Base-by-base conservation (phyloP, 306 rosid species). In the Macrotyloma uniflorum region DNA sequence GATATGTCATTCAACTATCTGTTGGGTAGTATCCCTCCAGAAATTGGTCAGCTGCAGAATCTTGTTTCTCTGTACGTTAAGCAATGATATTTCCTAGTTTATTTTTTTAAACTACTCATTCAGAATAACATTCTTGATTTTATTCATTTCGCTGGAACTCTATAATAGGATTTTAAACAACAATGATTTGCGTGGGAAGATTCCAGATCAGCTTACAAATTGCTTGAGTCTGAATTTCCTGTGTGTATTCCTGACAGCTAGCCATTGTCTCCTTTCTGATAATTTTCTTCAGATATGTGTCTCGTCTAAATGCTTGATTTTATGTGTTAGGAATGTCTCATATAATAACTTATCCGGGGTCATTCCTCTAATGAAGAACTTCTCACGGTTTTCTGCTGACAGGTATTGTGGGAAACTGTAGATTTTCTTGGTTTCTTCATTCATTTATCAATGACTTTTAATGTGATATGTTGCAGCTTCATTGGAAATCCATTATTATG, bases 11-110 rank as follows among this genome's bases (percentile, higher is more conserved):
- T 66, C 51, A 66, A 66, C 35, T 13, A 19, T 19, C 51, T 66
- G 33, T 66, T 11, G 5, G 33, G 71, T 38, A 38, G 50, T 49
- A 66, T 66, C 12, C 71, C 71, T 38, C 51, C 51, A 12, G 71
- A 66, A 40, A 66, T 66, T 40, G 71, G 71, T 20, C 71, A 66
- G 71, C 71, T 66, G 51, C 71, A 66, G 51, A 38, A 66, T 66
- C 51, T 66, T 6, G 51, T 12, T 2, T 66, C 71, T 5, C 51
- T 66, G 71, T 66, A 66, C 5, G 71, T 38, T 12, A 66, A 38
- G 51, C 50, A 19, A 66, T 66, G 5, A 66, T 66, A 12, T 66
- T 46, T 38, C 50, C 51, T 19, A 5, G 3, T 36, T 38, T 33
- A 66, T 38, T 20, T 40, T 35, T 66, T 38, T 12, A 9, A 28